Base-by-base conservation (phyloP, 1,139 yeast species). In the Pneumocystis oryctolagi region DNA sequence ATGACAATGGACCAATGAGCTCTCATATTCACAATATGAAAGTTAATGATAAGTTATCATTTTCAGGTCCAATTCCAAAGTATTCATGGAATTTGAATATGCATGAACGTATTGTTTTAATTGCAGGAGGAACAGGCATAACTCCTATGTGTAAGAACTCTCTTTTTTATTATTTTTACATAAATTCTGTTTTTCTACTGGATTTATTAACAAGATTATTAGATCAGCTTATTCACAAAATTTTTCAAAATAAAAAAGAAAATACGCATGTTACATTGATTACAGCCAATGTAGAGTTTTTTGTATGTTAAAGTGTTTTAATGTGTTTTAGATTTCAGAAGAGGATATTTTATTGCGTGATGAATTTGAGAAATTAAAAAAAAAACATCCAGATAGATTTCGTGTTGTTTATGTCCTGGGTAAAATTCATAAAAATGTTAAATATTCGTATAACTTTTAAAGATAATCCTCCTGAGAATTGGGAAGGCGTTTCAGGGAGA, bases 41-140 rank as follows among this genome's bases (percentile, higher is more conserved):
- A 75, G 83, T 81, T 65, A 82, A 85, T 70, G 97, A 94, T 71
- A 82, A 90, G 62, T 81, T 94, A 66, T 78, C 95, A 12, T 87
- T 94, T 81, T 90, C 89, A 79, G 99, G 98, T 57, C 98, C 98
- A 69, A 82, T 89, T 71, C 80, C 81, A 70, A 94, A 94, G 80
- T 90, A 94, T 89, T 83, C 86, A 73, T 89, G 95, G 90, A 82
- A 82, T 72, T 87, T 92, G 70, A 90, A 90, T 79, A 82, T 84
- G 77, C 92, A 82, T 76, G 82, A 86, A 71, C 79, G 83, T 67
- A 82, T 94, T 72, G 86, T 87, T 63, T 80, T 92, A 78, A 80
- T 92, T 70, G 97, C 97, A 69, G 98, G 96, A 70, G 98, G 98
- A 72, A 81, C 95, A 61, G 97, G 97, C 75, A 89, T 92, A 75